Evolutionary conservation across 805 yeast genomes (phyloP), one percentile per base, ranked within the genome.

Genomic region (Candida pseudofarinosa): DNA sequence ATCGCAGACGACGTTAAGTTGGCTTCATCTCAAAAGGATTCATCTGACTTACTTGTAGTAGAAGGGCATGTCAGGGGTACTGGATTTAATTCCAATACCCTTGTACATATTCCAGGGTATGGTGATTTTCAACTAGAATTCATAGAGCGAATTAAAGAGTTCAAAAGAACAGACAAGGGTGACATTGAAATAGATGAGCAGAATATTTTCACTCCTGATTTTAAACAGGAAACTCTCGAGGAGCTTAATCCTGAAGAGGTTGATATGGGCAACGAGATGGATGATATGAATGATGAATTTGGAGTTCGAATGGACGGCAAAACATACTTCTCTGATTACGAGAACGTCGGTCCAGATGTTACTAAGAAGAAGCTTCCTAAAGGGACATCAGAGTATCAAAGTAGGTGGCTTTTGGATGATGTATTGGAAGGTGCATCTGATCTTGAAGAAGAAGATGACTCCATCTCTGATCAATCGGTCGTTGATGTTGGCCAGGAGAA

Each of bases 61-160:
- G 84, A 82, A 58, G 99, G 99, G 39, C 76, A 80, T 3, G 88
- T 87, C 3, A 78, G 99, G 60, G 99, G 98, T 42, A 65, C 74
- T 37, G 96, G 96, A 0, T 82, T 93, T 63, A 78, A 81, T 50
- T 78, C 85, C 2, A 80, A 90, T 59, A 75, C 89, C 54, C 64
- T 88, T 42, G 79, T 95, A 32, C 96, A 91, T 58, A 68, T 95
- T 26, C 96, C 96, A 3, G 96, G 90, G 1, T 72, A 75, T 47
- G 99, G 99, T 14, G 98, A 93, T 62, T 89, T 80, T 67, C 88
- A 84, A 61, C 62, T 93, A 17, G 81, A 77, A 38, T 74, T 67
- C 38, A 78, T 93, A 42, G 89, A 84, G 53, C 79, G 69, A 50
- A 35, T 79, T 2, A 34, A 26, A 16, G 36, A 40, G 19, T 28